phyloP scores from a whole-genome alignment of 2,329 filamentous ascomycete species.

The Fusarium gaditjirri region DNA sequence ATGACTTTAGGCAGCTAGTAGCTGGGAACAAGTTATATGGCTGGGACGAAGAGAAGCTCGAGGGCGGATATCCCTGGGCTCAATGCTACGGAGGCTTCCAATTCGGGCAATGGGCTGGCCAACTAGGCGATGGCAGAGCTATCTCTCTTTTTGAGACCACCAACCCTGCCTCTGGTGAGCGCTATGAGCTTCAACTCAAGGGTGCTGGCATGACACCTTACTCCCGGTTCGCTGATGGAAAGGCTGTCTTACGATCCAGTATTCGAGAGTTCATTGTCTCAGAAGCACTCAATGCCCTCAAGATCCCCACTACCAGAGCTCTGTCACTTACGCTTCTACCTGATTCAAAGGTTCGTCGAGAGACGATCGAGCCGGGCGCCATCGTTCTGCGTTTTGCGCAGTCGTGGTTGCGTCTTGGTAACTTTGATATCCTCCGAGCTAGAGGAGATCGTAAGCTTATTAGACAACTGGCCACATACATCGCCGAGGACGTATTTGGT shows the following conservation, averaged over 20 bases:
- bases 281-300: constrained; percentile 85
- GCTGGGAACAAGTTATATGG: constrained; percentile 86
- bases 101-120: constrained; percentile 91
- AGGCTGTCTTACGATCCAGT: constrained; percentile 90
- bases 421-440: constrained; percentile 89
- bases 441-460: constrained; percentile 82
- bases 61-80: constrained; percentile 93
- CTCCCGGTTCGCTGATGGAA: constrained; percentile 94
- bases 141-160: constrained; percentile 94
- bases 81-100: constrained; percentile 93
- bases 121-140: constrained; percentile 92
- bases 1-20: constrained; percentile 81
- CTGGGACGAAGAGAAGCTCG: constrained; percentile 72
- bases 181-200: constrained; percentile 94
- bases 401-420: constrained; percentile 92
- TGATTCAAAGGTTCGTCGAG: constrained; percentile 77
- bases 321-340: constrained; percentile 83
- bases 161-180: constrained; percentile 74
- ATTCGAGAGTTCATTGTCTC: constrained; percentile 95
- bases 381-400: constrained; percentile 94
- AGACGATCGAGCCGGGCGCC: constrained; percentile 87
- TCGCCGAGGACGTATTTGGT: constrained; percentile 86
- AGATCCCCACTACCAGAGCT: constrained; percentile 87
- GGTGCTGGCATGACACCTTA: constrained; percentile 94
- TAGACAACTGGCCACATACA: constrained; percentile 80